Conservation (phyloP, 1,284 basidiomycete genomes). For the Mycosarcoma maydis region DNA sequence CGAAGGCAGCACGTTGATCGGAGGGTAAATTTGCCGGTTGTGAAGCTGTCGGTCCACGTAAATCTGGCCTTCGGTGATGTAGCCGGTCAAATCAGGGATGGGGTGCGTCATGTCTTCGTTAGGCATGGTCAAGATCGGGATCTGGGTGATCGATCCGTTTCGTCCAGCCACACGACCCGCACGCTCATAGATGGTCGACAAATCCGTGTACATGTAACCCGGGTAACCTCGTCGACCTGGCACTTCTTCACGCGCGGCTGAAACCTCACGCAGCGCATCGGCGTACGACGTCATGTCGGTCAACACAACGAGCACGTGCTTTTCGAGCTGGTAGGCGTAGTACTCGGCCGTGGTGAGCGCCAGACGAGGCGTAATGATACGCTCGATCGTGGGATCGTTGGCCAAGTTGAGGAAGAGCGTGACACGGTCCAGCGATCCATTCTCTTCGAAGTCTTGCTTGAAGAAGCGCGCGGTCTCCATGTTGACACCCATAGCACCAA, state of each 20-base stretch:
- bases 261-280: conserved; percentile 91
- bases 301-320: conserved; percentile 97
- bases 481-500: conserved; percentile 99
- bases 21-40: conserved; percentile 97
- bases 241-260: conserved; percentile 98
- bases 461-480: conserved; percentile 99
- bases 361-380: conserved; percentile 98
- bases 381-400: conserved; percentile 99
- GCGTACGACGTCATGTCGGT: conserved; percentile 99
- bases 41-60: conserved; percentile 90
- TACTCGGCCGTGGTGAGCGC: conserved; percentile 99
- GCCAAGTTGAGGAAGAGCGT: conserved; percentile 99
- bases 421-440: conserved; percentile 95
- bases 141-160: conserved; percentile 99
- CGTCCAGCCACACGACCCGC: conserved; percentile 97
- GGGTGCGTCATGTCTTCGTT: conserved; percentile 99
- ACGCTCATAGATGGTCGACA: conserved; percentile 96
- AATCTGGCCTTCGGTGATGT: conserved; percentile 99
- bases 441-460: conserved; percentile 99
- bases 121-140: conserved; percentile 99
- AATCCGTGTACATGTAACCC: conserved; percentile 79
- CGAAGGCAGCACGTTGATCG: conserved; percentile 98
- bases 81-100: conserved; percentile 97
- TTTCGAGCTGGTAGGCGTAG: conserved; percentile 99
- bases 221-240: conserved; percentile 99